Conservation (phyloP, 2,329 filamentous ascomycete species). For the Fusarium cyanostomum region DNA sequence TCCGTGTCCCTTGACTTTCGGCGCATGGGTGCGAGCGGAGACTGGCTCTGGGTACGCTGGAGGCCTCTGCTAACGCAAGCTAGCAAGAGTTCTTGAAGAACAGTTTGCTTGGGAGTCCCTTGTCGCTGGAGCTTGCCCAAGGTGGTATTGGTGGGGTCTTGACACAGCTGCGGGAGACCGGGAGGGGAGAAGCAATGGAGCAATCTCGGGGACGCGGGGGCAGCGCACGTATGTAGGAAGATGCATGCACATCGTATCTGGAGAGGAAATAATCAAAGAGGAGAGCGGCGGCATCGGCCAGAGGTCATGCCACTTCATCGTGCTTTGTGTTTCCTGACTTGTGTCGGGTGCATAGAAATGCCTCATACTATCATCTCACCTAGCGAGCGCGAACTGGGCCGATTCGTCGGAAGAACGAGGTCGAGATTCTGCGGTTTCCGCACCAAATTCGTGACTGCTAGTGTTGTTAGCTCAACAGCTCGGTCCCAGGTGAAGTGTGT, state of each 20-base stretch:
- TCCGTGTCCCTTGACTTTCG: not conserved
- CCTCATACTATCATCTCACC: conserved; percentile 33
- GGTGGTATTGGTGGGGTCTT: conserved; percentile 15
- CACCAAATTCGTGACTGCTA: conserved; percentile 8
- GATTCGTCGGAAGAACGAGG: conserved; percentile 25
- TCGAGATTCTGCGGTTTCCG: conserved; percentile 22
- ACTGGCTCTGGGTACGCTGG: conserved; percentile 14
- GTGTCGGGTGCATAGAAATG: conserved; percentile 33
- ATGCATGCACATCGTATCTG: conserved; percentile 11
- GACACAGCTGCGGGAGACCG: conserved; percentile 3
- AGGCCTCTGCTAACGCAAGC: conserved; percentile 24
- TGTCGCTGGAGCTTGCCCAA: conserved; percentile 24
- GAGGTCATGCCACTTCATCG: conserved; percentile 35
- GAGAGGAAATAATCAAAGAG: conserved; percentile 17
- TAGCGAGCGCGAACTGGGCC: conserved; percentile 13
- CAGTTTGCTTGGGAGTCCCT: conserved; percentile 4
- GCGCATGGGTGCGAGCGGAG: not conserved
- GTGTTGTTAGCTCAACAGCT: conserved; percentile 5
- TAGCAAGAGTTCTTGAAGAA: not conserved
- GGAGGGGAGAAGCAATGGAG: conserved; percentile 15
- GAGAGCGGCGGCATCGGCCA: conserved; percentile 22
- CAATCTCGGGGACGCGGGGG: conserved; percentile 20
- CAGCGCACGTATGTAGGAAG: conserved; percentile 9
- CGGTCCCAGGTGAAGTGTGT: not conserved
- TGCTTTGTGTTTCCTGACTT: conserved; percentile 11